Base-by-base conservation (phyloP, 306 rosid genomes). In the Prunus padus region DNA sequence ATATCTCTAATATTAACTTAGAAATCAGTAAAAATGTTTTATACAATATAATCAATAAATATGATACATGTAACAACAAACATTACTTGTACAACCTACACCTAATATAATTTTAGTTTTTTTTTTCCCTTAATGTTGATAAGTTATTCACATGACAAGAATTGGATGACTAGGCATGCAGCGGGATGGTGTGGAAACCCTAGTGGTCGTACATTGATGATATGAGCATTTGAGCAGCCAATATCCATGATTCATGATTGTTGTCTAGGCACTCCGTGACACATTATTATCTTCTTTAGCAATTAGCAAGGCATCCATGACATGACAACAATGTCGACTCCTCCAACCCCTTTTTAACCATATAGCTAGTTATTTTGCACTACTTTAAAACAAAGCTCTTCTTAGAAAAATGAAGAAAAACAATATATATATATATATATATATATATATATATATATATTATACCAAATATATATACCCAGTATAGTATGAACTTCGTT, bases 21-120 rank as follows among this genome's bases (percentile, higher is more conserved):
- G 10, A 51, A 18, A 51, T 51, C 0, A 2, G 3, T 51, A 51
- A 51, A 16, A 5, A 15, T 0, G 0, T 0, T 33, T 33, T 33
- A 33, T 8, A 2, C 20, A 50, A 18, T 4, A n/a, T 16, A 10
- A 51, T 51, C 56, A 2, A 51, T 51, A 50, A 51, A 51, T 51
- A 51, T 18, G 56, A 37, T 1, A 1, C 42, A 7, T 6, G 0
- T 6, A 37, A 16, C 55, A 16, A 50, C 0, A 6, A 50, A 50
- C 8, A 15, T 15, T 49, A 49, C 16, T 50, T 10, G 9, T 37
- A 37, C 8, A 0, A 37, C 9, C 5, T 31, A 31, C 33, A 31
- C 33, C 10, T 37, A 37, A 37, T 37, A 37, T 6, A 37, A 37
- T 37, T 37, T 1, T 37, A 7, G 9, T 1, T 37, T 37, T 37